Percentiles rank a stretch among this genome's conserved stretches.
Evolutionary conservation across 2,329 filamentous ascomycete species (phyloP).

Genomic region (Ilyonectria sp.): DNA sequence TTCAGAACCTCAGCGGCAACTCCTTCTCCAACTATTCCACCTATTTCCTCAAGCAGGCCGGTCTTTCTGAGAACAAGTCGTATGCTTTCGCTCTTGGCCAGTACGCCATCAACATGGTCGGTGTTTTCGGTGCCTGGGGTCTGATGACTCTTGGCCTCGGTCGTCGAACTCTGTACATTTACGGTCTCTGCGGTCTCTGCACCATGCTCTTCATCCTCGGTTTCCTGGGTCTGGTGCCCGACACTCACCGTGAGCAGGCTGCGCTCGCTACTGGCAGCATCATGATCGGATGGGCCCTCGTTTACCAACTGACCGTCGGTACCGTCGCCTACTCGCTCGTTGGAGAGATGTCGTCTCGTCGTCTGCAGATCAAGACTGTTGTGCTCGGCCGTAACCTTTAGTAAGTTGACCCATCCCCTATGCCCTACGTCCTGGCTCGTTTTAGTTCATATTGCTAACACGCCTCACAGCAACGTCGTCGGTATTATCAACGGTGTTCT

Average conservation of each 20-base stretch:
- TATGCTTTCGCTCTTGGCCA: slow-evolving; percentile 76
- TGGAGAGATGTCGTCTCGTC: slow-evolving; percentile 84
- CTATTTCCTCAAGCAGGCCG: slow-evolving; percentile 74
- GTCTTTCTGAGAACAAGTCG: slow-evolving; percentile 65
- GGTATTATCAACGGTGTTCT: slow-evolving; percentile 86
- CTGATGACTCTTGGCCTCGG: slow-evolving; percentile 84
- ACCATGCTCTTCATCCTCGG: slow-evolving; percentile 86
- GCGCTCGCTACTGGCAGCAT: slow-evolving; percentile 87
- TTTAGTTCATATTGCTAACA: slow-evolving; percentile 29
- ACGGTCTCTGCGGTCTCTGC: slow-evolving; percentile 81
- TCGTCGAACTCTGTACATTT: slow-evolving; percentile 82
- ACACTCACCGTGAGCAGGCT: slow-evolving; percentile 69
- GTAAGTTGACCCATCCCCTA: slow-evolving; percentile 55
- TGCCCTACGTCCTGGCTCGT: neutral
- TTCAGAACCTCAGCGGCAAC: slow-evolving; percentile 75
- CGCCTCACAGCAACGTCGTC: slow-evolving; percentile 75
- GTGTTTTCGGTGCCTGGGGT: slow-evolving; percentile 86
- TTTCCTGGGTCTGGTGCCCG: slow-evolving; percentile 83
- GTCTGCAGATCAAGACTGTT: slow-evolving; percentile 92
- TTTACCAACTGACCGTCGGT: slow-evolving; percentile 90
- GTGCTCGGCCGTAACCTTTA: slow-evolving; percentile 87
- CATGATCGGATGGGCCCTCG: slow-evolving; percentile 86
- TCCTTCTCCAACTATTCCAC: slow-evolving; percentile 77
- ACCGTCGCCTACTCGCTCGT: slow-evolving; percentile 93
- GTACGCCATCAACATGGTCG: slow-evolving; percentile 82